These are phyloP conservation scores for Dorcoceras hygrometricum DNA, from an alignment of 257 asterid genomes.

Conservation along the genomic window DNA sequence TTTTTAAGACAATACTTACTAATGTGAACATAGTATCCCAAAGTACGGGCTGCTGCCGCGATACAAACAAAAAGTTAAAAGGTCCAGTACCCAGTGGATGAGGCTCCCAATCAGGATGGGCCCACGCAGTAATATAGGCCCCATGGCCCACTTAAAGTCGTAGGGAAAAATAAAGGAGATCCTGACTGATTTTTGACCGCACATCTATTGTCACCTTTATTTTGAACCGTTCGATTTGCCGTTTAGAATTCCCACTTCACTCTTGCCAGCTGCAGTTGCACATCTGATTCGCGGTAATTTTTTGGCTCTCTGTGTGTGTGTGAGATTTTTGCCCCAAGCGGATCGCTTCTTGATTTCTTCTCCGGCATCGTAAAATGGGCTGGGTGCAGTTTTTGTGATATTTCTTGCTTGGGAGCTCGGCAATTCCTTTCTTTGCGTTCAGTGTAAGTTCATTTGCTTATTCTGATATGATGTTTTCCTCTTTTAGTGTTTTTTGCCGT, in stretches of 20 bases:
- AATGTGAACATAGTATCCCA: neutral
- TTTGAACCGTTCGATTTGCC: neutral
- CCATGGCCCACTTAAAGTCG: neutral
- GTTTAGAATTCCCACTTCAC: neutral
- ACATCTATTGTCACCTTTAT: neutral
- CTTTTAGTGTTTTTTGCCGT: neutral
- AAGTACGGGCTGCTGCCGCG: no score
- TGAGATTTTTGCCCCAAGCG: neutral
- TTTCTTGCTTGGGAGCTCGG: slow-evolving; percentile 21
- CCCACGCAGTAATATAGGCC: neutral
- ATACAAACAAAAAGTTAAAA: no score
- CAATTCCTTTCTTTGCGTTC: slow-evolving; percentile 61
- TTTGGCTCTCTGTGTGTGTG: no score
- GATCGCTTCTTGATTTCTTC: neutral
- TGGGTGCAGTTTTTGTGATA: neutral
- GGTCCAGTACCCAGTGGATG: no score
- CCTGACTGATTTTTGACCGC: neutral
- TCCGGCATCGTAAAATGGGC: neutral
- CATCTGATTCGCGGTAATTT: no score
- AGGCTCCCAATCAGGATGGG: neutral
- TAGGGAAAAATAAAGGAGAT: neutral
- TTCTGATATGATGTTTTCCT: neutral
- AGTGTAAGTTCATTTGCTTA: slow-evolving; percentile 47
- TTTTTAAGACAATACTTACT: no score
- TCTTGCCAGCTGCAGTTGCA: no score